Conservation (phyloP, 805 yeast species). For the Monosporozyma siamensis region DNA sequence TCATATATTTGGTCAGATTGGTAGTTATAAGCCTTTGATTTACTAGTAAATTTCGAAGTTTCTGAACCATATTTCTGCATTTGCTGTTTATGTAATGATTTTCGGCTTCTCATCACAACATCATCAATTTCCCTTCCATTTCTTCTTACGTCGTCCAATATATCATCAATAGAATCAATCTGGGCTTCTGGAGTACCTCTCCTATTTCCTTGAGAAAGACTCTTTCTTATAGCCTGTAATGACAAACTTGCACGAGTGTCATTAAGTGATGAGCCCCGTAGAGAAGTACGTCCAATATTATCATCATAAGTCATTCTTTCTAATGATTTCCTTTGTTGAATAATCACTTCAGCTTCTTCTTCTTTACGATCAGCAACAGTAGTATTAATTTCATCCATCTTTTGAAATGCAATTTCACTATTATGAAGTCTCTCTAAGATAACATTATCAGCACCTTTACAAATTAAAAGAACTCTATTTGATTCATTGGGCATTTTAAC, state of each 20-base stretch:
- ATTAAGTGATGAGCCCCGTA: constrained; percentile 27
- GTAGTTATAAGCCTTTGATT: neutral
- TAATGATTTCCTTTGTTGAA: constrained; percentile 46
- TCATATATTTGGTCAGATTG: neutral
- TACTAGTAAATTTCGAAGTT: constrained; percentile 5
- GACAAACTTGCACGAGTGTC: constrained; percentile 24
- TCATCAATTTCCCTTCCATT: constrained; percentile 45
- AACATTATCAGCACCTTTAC: constrained; percentile 94
- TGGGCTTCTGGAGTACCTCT: constrained; percentile 22
- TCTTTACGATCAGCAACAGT: constrained; percentile 55
- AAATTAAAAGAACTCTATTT: constrained; percentile 60
- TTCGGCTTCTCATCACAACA: constrained; percentile 44
- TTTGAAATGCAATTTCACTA: constrained; percentile 48
- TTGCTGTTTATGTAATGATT: constrained; percentile 53
- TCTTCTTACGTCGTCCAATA: constrained; percentile 34
- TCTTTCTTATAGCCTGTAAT: constrained; percentile 24
- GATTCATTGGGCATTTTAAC: constrained; percentile 58
- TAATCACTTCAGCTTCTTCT: constrained; percentile 66
- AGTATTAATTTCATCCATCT: constrained; percentile 52
- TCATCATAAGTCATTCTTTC: constrained; percentile 26
- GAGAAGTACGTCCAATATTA: constrained; percentile 23
- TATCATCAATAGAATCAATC: constrained; percentile 41
- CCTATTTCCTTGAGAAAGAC: constrained; percentile 17
- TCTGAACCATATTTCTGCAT: constrained; percentile 39
- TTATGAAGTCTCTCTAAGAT: constrained; percentile 65